Conservation (phyloP, 495 filamentous ascomycete species). For the Astrocystis sublimbata region DNA sequence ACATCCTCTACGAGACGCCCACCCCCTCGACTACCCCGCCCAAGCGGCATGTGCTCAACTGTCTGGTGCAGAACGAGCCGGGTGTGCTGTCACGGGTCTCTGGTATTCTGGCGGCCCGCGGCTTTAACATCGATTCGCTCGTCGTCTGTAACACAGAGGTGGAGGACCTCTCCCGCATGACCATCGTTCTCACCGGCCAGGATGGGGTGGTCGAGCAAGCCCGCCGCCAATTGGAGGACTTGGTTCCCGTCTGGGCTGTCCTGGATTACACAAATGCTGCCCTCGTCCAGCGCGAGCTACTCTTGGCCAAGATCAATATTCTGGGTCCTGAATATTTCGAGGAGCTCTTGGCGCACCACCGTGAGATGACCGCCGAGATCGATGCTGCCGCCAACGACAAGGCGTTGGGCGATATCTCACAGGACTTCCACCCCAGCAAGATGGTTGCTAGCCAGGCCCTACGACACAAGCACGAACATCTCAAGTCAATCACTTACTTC, state of each 20-base stretch:
- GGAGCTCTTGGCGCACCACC: slow-evolving; percentile 91
- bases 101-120: slow-evolving; percentile 90
- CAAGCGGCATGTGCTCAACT: slow-evolving; percentile 95
- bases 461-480: slow-evolving; percentile 94
- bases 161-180: slow-evolving; percentile 97
- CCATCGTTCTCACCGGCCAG: slow-evolving; percentile 92
- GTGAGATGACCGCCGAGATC: slow-evolving; percentile 60
- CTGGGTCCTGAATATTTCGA: slow-evolving; percentile 97
- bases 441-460: slow-evolving; percentile 84
- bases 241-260: slow-evolving; percentile 98
- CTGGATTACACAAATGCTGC: slow-evolving; percentile 91
- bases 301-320: slow-evolving; percentile 95
- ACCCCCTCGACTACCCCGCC: slow-evolving; percentile 77
- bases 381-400: slow-evolving; percentile 37
- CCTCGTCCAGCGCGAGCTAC: slow-evolving; percentile 91
- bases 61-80: slow-evolving; percentile 97
- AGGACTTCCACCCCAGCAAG: slow-evolving; percentile 83
- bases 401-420: slow-evolving; percentile 42
- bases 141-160: slow-evolving; percentile 98
- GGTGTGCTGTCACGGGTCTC: slow-evolving; percentile 95
- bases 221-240: slow-evolving; percentile 88
- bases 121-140: slow-evolving; percentile 98
- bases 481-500: slow-evolving; percentile 90
- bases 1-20: slow-evolving; percentile 98
- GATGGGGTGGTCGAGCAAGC: slow-evolving; percentile 98